Evolutionary conservation across 495 filamentous ascomycete species (phyloP).

Genomic region (Durotheca rogersii): DNA sequence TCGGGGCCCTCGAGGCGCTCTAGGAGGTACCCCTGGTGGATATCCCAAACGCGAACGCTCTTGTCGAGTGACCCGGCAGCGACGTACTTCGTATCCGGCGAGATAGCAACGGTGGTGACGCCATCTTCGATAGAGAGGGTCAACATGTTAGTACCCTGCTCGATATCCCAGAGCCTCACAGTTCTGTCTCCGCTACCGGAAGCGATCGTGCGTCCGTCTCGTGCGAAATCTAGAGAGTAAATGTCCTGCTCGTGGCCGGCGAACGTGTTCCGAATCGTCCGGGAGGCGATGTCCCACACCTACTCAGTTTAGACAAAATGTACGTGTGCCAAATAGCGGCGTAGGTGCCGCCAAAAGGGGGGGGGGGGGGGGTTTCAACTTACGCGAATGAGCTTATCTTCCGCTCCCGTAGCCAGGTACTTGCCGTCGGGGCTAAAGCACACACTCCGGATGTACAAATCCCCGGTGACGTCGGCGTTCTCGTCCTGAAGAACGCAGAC

Average conservation of each 20-base stretch:
- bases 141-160: slow-evolving; percentile 69
- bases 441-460: slow-evolving; percentile 87
- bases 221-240: slow-evolving; percentile 87
- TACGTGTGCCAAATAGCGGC: too few species aligned
- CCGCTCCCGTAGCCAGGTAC: slow-evolving; percentile 84
- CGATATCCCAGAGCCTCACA: slow-evolving; percentile 86
- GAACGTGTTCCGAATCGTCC: slow-evolving; percentile 79
- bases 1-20: slow-evolving; percentile 83
- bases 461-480: slow-evolving; percentile 76
- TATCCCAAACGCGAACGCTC: slow-evolving; percentile 89
- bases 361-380: slow-evolving; percentile 37
- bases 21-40: slow-evolving; percentile 73
- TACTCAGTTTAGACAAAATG: slow-evolving; percentile 38
- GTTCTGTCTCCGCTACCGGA: slow-evolving; percentile 87
- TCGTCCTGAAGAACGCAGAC: slow-evolving; percentile 81
- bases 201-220: slow-evolving; percentile 83
- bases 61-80: slow-evolving; percentile 87
- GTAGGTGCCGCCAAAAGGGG: too few species aligned
- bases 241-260: slow-evolving; percentile 89
- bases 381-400: slow-evolving; percentile 89
- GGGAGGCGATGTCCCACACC: slow-evolving; percentile 83
- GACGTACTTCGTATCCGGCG: slow-evolving; percentile 81
- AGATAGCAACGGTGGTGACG: slow-evolving; percentile 89
- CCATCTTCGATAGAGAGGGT: slow-evolving; percentile 85
- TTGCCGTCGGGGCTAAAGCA: slow-evolving; percentile 92